Conservation (phyloP, 2,329 filamentous ascomycete species). For the Diaporthe helianthi region DNA sequence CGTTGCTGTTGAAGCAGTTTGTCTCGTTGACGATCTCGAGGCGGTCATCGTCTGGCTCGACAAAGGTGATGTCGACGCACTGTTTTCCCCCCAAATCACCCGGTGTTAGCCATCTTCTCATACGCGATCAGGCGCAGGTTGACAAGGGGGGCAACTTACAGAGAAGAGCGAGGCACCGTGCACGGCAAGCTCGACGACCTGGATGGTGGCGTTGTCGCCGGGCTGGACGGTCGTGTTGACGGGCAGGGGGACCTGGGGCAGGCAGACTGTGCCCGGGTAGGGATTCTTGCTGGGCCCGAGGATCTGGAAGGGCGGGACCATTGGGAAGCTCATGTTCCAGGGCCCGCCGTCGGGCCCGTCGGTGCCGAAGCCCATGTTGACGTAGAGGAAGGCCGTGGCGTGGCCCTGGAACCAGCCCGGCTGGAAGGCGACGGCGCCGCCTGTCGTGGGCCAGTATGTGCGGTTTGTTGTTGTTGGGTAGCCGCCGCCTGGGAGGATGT, state of each 20-base stretch:
- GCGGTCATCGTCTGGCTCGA: conserved; percentile 71
- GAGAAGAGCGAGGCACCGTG: conserved; percentile 86
- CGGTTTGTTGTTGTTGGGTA: conserved; percentile 79
- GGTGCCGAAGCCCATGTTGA: conserved; percentile 88
- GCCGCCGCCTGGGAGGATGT: conserved; percentile 74
- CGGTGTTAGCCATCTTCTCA: neutral
- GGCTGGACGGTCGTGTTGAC: conserved; percentile 71
- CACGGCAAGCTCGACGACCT: conserved; percentile 81
- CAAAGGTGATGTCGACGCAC: conserved; percentile 96
- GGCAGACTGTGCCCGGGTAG: conserved; percentile 88
- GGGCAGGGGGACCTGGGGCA: conserved; percentile 88
- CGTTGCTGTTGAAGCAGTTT: conserved; percentile 89
- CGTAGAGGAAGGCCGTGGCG: conserved; percentile 79
- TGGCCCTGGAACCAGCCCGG: conserved; percentile 97
- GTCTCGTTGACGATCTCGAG: conserved; percentile 76
- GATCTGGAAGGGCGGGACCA: conserved; percentile 83
- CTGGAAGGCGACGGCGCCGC: conserved; percentile 88
- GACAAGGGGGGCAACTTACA: conserved; percentile 55
- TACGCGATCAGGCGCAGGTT: neutral
- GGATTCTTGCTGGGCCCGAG: conserved; percentile 80
- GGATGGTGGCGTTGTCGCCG: conserved; percentile 91
- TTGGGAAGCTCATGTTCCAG: conserved; percentile 84
- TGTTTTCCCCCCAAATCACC: conserved; percentile 51
- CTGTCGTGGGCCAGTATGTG: conserved; percentile 87
- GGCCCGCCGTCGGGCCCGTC: conserved; percentile 70